Evolutionary conservation across 306 rosid species (phyloP).

Genomic region (barrel medic (Medicago truncatula)): DNA sequence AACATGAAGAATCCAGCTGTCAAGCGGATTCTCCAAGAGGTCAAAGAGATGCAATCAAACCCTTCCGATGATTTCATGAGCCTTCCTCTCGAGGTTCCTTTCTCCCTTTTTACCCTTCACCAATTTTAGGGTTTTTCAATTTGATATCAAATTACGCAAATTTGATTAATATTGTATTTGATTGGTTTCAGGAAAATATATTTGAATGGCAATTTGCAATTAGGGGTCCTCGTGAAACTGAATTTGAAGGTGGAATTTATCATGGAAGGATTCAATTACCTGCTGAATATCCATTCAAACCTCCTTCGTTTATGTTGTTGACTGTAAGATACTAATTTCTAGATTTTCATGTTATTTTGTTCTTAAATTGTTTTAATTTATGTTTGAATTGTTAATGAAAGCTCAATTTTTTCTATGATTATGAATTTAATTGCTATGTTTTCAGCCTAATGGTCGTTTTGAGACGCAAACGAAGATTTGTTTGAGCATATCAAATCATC

Average conservation of each 20-base stretch:
- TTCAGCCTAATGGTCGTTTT: slow-evolving; percentile 94
- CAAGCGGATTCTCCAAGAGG: slow-evolving; percentile 93
- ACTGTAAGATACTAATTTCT: slow-evolving; percentile 59
- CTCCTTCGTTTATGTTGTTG: slow-evolving; percentile 88
- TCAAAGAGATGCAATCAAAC: slow-evolving; percentile 92
- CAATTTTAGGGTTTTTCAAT: slow-evolving; percentile 41
- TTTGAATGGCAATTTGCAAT: slow-evolving; percentile 98
- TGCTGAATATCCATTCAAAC: slow-evolving; percentile 90
- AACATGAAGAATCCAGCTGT: slow-evolving; percentile 90
- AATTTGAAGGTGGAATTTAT: slow-evolving; percentile 89
- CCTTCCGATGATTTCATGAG: slow-evolving; percentile 97
- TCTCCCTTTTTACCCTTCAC: neutral
- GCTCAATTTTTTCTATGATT: slow-evolving; percentile 18
- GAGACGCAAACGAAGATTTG: slow-evolving; percentile 97
- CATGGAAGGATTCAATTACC: slow-evolving; percentile 88
- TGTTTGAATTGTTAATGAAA: neutral
- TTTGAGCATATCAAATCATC: slow-evolving; percentile 96
- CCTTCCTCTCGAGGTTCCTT: slow-evolving; percentile 86
- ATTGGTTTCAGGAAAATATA: slow-evolving; percentile 72
- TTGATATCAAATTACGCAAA: neutral
- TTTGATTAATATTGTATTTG: neutral
- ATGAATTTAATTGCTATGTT: slow-evolving; percentile 29
- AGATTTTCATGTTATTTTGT: slow-evolving; percentile 10
- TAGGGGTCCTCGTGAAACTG: slow-evolving; percentile 72
- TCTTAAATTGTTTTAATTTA: slow-evolving; percentile 5